A percentile compares a stretch with the other conserved stretches of the same genome.
Evolutionary conservation across 371 early-diverging fungal genomes (phyloP).

Genomic region (Mortierella sp.): DNA sequence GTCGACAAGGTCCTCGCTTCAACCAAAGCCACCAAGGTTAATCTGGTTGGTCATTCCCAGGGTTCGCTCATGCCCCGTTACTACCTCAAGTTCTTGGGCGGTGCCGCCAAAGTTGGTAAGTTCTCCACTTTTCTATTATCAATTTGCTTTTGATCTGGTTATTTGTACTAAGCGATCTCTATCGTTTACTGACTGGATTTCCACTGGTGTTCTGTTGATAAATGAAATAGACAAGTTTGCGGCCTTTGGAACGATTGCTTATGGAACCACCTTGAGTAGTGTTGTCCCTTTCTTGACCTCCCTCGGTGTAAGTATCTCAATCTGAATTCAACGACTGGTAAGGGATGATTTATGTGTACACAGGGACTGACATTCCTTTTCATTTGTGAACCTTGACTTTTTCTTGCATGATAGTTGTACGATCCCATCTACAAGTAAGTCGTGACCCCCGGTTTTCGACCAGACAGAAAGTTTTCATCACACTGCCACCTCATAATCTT

Average conservation of each 20-base stretch:
- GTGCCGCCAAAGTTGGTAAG: slow-evolving; percentile 45
- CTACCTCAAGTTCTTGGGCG: slow-evolving; percentile 45
- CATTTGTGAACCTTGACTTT: not conserved
- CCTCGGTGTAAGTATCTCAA: slow-evolving; percentile 24
- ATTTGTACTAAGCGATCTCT: no score
- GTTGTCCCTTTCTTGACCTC: slow-evolving; percentile 31
- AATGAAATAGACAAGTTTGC: slow-evolving; percentile 33
- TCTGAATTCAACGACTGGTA: no score
- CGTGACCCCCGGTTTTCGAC: not conserved
- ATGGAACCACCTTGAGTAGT: slow-evolving; percentile 36
- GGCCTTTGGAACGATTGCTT: slow-evolving; percentile 48
- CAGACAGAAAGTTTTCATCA: no score
- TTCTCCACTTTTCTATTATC: not conserved
- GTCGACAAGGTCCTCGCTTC: slow-evolving; percentile 27
- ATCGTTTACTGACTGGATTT: not conserved
- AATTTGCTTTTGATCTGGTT: not conserved
- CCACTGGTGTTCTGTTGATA: not conserved
- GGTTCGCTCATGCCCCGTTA: slow-evolving; percentile 52
- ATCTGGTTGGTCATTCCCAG: slow-evolving; percentile 37
- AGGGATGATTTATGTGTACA: no score
- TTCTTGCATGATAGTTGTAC: slow-evolving; percentile 11
- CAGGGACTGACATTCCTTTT: not conserved
- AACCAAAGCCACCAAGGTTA: slow-evolving; percentile 19
- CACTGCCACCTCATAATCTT: not conserved
- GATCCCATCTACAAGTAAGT: slow-evolving; percentile 28